phyloP scores from a whole-genome alignment of 805 yeast species.

The Suhomyces xylopsoci region DNA sequence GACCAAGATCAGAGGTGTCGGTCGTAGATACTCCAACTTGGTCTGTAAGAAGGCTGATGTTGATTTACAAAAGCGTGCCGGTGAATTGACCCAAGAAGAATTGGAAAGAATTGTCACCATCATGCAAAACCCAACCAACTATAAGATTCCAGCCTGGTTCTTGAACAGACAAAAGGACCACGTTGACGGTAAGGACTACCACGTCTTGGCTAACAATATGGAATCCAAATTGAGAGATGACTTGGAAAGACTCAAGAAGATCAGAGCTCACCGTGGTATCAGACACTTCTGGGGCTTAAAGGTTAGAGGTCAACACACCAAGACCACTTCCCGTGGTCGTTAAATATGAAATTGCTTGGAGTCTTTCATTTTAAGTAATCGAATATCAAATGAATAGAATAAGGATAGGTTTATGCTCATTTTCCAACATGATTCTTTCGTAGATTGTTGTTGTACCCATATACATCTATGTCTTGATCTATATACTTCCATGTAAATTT shows the following conservation, averaged over 20 bases:
- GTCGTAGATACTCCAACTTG: constrained; percentile 99
- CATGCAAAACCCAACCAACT: constrained; percentile 99
- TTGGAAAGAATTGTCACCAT: constrained; percentile 99
- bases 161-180: constrained; percentile 99
- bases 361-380: constrained; percentile 5
- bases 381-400: constrained; percentile 3
- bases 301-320: constrained; percentile 99
- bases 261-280: constrained; percentile 99
- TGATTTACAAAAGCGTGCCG: constrained; percentile 97
- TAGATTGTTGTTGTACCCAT: neutral
- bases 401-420: constrained; percentile 2
- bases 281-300: constrained; percentile 99
- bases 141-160: constrained; percentile 99
- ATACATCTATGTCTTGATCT: neutral
- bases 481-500: constrained; percentile 5
- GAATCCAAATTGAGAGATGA: constrained; percentile 99
- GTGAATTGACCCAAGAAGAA: constrained; percentile 99
- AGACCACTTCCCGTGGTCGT: constrained; percentile 97
- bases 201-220: constrained; percentile 96
- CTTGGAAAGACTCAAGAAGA: constrained; percentile 99
- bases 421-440: constrained; percentile 3
- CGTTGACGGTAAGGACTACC: constrained; percentile 98
- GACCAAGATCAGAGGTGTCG: constrained; percentile 99
- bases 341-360: constrained; percentile 20
- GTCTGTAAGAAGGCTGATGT: constrained; percentile 99